A percentile compares a stretch with the other conserved stretches of the same genome.
Conservation (phyloP, 2,329 filamentous ascomycete species). For the Cylindrodendrum hubeiense region DNA sequence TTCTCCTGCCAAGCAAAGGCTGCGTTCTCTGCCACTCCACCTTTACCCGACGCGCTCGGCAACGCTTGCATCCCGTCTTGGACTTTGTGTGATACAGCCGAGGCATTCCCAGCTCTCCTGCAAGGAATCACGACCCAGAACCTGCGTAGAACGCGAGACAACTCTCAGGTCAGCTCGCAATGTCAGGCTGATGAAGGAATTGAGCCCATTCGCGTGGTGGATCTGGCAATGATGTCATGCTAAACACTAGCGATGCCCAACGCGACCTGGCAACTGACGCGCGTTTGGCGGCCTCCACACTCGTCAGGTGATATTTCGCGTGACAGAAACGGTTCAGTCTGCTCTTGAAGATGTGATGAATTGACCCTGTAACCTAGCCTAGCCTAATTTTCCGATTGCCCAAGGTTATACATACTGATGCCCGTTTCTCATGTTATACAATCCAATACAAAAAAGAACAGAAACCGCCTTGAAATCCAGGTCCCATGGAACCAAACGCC, state of each 20-base stretch:
- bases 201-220: not conserved
- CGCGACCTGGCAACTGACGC: not conserved
- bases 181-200: not conserved
- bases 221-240: not conserved
- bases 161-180: not conserved
- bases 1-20: not conserved
- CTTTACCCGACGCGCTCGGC: constrained; percentile 44
- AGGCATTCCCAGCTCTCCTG: constrained; percentile 30
- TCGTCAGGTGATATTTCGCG: not conserved
- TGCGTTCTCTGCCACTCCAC: constrained; percentile 18
- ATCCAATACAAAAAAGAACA: not conserved
- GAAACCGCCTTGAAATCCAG: not conserved
- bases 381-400: not conserved
- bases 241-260: not conserved
- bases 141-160: not conserved
- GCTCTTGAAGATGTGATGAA: not conserved
- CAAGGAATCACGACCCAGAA: not conserved
- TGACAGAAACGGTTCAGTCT: not conserved
- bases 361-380: not conserved
- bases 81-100: constrained; percentile 47
- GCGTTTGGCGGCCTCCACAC: not conserved
- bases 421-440: constrained; percentile 11
- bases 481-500: not conserved
- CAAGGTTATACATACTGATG: not conserved
- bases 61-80: constrained; percentile 45